A percentile compares a stretch with the other conserved stretches of the same genome.
Evolutionary conservation across 768 basidiomycete species (phyloP).

Genomic region (Hygrocybe coccinea): DNA sequence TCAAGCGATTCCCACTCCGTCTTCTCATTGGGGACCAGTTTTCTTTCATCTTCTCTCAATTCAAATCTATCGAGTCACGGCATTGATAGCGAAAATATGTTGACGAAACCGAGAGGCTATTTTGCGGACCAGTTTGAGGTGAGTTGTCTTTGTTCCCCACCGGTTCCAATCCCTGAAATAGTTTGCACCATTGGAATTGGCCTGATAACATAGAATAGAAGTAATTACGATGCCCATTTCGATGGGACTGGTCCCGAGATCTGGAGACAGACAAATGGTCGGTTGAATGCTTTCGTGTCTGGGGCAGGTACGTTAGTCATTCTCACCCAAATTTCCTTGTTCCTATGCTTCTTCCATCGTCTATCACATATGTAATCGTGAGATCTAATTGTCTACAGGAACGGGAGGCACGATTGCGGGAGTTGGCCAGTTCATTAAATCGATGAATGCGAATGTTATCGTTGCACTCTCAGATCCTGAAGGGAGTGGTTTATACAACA

Average conservation of each 20-base stretch:
- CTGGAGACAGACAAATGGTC: constrained; percentile 85
- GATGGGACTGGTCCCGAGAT: constrained; percentile 92
- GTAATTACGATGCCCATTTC: constrained; percentile 87
- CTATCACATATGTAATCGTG: not conserved
- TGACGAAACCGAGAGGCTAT: constrained; percentile 65
- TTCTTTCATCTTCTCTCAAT: constrained; percentile 42
- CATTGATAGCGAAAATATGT: constrained; percentile 38
- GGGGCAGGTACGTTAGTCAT: constrained; percentile 63
- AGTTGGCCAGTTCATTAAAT: constrained; percentile 73
- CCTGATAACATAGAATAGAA: constrained; percentile 55
- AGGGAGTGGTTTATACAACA: constrained; percentile 93
- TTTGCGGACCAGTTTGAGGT: constrained; percentile 96
- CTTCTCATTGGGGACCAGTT: constrained; percentile 25
- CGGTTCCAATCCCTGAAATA: too few relatives aligned
- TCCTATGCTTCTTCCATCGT: not conserved
- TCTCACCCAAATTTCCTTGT: not conserved
- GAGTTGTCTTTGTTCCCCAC: constrained; percentile 1
- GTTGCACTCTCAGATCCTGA: constrained; percentile 87
- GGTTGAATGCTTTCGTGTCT: constrained; percentile 77
- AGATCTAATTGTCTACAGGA: constrained; percentile 41
- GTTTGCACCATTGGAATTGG: not conserved
- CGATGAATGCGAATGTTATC: constrained; percentile 56
- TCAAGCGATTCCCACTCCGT: not conserved
- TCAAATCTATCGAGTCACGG: constrained; percentile 21
- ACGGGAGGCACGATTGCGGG: constrained; percentile 96